phyloP scores from a whole-genome alignment of 306 rosid species.

The Rosa persica region DNA sequence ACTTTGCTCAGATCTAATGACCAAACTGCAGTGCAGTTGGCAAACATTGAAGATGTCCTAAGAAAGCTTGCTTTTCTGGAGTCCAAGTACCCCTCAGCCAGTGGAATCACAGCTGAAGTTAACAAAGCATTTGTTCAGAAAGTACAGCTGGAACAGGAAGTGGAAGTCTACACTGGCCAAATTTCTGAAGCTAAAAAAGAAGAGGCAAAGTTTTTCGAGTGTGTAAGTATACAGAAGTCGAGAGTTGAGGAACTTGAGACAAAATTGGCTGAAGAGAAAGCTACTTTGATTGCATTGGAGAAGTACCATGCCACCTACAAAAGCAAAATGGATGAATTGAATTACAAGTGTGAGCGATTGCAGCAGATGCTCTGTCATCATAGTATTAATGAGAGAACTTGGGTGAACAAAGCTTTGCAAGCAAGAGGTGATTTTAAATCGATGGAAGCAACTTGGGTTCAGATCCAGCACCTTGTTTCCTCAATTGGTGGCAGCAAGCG shows the following conservation, averaged over 20 bases:
- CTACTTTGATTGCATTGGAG: background rate
- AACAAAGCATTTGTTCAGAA: background rate
- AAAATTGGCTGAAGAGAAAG: conserved; percentile 3
- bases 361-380: conserved; percentile 8
- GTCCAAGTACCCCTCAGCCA: conserved; percentile 9
- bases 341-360: background rate
- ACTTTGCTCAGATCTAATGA: background rate
- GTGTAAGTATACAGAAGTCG: background rate
- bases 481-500: background rate
- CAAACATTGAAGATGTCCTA: background rate
- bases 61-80: conserved; percentile 3
- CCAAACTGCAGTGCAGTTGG: background rate
- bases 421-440: conserved; percentile 6
- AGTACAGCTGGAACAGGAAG: conserved; percentile 4
- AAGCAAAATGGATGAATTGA: background rate
- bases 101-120: conserved; percentile 7
- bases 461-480: background rate
- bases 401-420: conserved; percentile 8
- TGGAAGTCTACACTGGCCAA: background rate
- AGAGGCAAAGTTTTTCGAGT: background rate
- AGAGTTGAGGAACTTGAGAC: background rate
- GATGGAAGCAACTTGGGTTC: conserved; percentile 1
- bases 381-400: background rate
- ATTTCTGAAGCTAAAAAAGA: background rate
- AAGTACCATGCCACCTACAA: background rate